These are phyloP conservation scores for Dryadomyces quercivorus DNA, from an alignment of 2,329 filamentous ascomycete genomes.

Conservation along the genomic window DNA sequence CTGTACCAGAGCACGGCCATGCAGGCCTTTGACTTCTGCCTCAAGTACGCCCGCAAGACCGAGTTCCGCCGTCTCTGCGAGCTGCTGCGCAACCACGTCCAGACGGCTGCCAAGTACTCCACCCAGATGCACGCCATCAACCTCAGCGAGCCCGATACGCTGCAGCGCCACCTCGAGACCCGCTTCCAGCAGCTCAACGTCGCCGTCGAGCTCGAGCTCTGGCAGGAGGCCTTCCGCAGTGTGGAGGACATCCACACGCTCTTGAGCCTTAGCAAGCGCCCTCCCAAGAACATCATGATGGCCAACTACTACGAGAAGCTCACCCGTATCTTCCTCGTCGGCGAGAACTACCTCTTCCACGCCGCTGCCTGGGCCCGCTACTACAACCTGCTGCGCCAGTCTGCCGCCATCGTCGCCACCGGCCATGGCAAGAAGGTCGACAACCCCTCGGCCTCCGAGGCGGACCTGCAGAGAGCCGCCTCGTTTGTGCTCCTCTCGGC, in stretches of 20 bases:
- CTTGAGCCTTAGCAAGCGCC: constrained; percentile 93
- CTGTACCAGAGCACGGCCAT: constrained; percentile 98
- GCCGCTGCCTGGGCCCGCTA: constrained; percentile 95
- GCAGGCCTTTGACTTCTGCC: constrained; percentile 97
- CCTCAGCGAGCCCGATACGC: constrained; percentile 89
- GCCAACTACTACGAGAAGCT: constrained; percentile 99
- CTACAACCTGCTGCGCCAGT: constrained; percentile 91
- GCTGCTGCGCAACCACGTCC: constrained; percentile 93
- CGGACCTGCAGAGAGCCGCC: constrained; percentile 84
- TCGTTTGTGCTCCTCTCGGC: constrained; percentile 93
- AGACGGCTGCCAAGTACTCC: constrained; percentile 98
- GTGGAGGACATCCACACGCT: constrained; percentile 98
- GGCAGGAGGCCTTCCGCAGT: constrained; percentile 98
- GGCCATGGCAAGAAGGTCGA: constrained; percentile 89
- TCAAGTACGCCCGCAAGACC: constrained; percentile 96
- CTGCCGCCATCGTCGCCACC: constrained; percentile 66
- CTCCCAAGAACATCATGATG: constrained; percentile 99
- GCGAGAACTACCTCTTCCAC: constrained; percentile 99
- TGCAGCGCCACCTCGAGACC: constrained; percentile 94
- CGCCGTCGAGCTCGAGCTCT: constrained; percentile 91
- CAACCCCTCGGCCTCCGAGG: constrained; percentile 79
- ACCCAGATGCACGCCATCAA: constrained; percentile 99
- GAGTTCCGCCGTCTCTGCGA: constrained; percentile 98
- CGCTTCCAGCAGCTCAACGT: constrained; percentile 98
- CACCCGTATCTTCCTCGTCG: constrained; percentile 94